Evolutionary conservation across 345 rosid species (phyloP).

Genomic region (Murraya paniculata): DNA sequence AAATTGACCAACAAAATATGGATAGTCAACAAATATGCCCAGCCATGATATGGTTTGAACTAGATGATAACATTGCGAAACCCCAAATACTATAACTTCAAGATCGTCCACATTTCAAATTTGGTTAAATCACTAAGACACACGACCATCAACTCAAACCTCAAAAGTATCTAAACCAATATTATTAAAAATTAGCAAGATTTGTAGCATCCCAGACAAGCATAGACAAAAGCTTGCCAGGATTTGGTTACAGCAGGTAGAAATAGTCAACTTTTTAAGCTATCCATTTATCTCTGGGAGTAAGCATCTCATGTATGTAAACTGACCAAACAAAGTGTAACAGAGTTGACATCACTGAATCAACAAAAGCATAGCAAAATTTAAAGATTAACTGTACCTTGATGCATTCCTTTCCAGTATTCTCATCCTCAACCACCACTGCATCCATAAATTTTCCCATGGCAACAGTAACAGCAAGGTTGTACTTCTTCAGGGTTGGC

Average conservation of each 20-base stretch:
- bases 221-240: neutral
- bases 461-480: slow-evolving; percentile 96
- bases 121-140: neutral
- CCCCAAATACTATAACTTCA: neutral
- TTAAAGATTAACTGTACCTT: slow-evolving; percentile 49
- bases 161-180: neutral
- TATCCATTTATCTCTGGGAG: neutral
- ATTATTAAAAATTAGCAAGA: neutral
- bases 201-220: neutral
- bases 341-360: neutral
- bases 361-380: slow-evolving; percentile 17
- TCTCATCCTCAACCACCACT: slow-evolving; percentile 94
- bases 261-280: neutral
- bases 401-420: slow-evolving; percentile 94
- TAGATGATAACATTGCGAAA: neutral
- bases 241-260: neutral
- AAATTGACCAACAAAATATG: slow-evolving; percentile 3
- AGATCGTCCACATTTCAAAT: neutral
- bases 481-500: slow-evolving; percentile 88
- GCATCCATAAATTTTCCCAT: slow-evolving; percentile 99
- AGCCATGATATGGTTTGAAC: neutral
- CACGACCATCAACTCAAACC: neutral
- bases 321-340: neutral
- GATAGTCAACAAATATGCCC: slow-evolving; percentile 1
- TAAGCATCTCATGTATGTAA: neutral